Percentiles rank a stretch among this genome's conserved stretches.
Conservation (phyloP, 2,329 filamentous ascomycete species). For the Plenodomus tracheiphilus region DNA sequence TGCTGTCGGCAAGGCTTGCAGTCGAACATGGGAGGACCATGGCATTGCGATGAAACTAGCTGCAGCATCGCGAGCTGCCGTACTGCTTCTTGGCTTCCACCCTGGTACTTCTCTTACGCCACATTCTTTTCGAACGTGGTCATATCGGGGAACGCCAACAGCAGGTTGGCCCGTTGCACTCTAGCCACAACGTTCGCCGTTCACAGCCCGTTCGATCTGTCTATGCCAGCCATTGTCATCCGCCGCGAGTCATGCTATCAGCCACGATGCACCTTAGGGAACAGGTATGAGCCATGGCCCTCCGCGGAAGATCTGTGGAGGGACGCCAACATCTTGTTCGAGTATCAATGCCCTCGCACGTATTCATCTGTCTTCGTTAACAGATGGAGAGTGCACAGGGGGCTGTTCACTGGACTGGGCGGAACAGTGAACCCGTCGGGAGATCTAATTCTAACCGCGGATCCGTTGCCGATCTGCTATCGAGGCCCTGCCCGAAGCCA, state of each 20-base stretch:
- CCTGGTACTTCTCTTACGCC: neutral
- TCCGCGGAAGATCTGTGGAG: neutral
- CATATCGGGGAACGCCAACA: too few relatives aligned
- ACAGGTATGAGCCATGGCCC: neutral
- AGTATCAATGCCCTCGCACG: neutral
- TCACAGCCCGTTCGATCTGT: too few relatives aligned
- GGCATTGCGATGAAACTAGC: neutral
- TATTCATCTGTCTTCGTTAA: neutral
- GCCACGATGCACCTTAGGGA: neutral
- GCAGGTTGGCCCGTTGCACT: too few relatives aligned
- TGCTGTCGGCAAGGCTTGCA: too few relatives aligned
- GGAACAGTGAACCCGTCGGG: neutral
- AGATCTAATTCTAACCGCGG: neutral
- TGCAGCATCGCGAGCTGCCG: neutral
- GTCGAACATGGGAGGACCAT: neutral
- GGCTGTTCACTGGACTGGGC: neutral
- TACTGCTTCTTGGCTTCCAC: neutral
- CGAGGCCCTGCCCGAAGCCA: neutral
- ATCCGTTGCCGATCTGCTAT: neutral
- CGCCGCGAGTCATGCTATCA: neutral
- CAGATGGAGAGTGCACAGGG: neutral
- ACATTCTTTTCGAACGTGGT: neutral
- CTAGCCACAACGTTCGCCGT: too few relatives aligned
- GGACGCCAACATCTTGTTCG: neutral
- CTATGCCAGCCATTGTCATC: too few relatives aligned